phyloP scores from a whole-genome alignment of 2,329 filamentous ascomycete species.

The Myotisia sp. region DNA sequence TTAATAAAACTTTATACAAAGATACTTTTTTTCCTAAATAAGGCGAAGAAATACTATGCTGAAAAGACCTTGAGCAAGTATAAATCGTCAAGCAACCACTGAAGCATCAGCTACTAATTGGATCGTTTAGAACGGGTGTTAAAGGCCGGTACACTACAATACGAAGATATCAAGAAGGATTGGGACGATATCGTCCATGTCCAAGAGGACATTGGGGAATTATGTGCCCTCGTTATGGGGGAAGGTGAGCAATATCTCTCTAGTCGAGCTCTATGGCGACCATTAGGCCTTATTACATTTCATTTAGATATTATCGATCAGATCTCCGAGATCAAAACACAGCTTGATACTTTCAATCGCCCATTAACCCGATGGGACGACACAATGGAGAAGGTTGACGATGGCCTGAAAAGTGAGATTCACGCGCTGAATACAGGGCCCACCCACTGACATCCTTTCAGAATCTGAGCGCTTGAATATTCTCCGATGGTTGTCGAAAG shows the following conservation, averaged over 20 bases:
- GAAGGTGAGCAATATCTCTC: slow-evolving; percentile 1
- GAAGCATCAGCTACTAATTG: too few species aligned
- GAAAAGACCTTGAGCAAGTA: not conserved
- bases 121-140: not conserved
- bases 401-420: not conserved
- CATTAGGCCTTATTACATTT: not conserved
- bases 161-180: not conserved
- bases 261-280: not conserved
- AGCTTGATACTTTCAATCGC: not conserved
- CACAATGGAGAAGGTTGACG: slow-evolving; percentile 1
- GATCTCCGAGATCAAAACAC: not conserved
- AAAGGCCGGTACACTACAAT: not conserved
- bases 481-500: slow-evolving; percentile 12
- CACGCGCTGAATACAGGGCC: not conserved
- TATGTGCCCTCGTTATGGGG: not conserved
- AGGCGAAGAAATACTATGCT: not conserved
- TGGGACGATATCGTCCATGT: not conserved
- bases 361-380: slow-evolving; percentile 2
- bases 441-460: not conserved
- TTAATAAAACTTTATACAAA: not conserved
- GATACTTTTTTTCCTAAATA: not conserved
- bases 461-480: not conserved
- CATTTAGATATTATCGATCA: not conserved
- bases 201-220: not conserved
- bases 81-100: too few species aligned